Base-by-base conservation (phyloP, 768 basidiomycete genomes). In the Trametes cinnabarina region DNA sequence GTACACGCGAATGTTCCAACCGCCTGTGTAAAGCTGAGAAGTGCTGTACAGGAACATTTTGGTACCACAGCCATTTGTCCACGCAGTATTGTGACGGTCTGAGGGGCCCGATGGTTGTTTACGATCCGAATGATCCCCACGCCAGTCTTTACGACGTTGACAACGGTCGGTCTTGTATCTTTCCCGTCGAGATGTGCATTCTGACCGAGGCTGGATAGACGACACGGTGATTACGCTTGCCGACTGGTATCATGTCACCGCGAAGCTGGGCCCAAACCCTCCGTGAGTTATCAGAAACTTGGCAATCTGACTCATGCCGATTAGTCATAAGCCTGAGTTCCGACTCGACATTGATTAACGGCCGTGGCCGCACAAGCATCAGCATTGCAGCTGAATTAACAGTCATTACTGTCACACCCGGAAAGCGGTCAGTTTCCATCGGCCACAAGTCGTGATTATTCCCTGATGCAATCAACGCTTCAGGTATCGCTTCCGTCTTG, bases 171-270 rank as follows among this genome's bases (percentile, higher is more conserved):
- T 17, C 6, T 11, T 11, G 12, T 32, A 32, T 6, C 7, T 12
- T 32, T 7, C 12, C 43, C 17, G 39, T 5, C 3, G 26, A n/a
- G 17, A n/a, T n/a, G 7, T 19, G 12, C 17, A n/a, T 63, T 52
- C 59, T 72, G 71, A 30, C 69, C 66, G 9, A 69, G n/a, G 2
- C 19, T 2, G 19, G 26, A 22, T 32, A 68, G 79, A 80, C 71
- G 64, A 66, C 7, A 82, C 81, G 6, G 65, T 82, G 17, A 77
- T 80, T 47, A 78, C 76, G 0, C 67, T 80, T 8, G 73, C 74
- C 1, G 79, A 80, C 57, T 80, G 79, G 79, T 79, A 71, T 14
- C 71, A 70, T n/a, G 28, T 52, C 14, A 58, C 62, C 4, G 63
- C 65, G 7, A 47, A 49, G 43, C 57, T 48, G n/a, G 44, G 54